Percentiles rank a stretch among this genome's conserved stretches.
Evolutionary conservation across 2,329 filamentous ascomycete genomes (phyloP).

Genomic region (Phaeoacremonium minimum): DNA sequence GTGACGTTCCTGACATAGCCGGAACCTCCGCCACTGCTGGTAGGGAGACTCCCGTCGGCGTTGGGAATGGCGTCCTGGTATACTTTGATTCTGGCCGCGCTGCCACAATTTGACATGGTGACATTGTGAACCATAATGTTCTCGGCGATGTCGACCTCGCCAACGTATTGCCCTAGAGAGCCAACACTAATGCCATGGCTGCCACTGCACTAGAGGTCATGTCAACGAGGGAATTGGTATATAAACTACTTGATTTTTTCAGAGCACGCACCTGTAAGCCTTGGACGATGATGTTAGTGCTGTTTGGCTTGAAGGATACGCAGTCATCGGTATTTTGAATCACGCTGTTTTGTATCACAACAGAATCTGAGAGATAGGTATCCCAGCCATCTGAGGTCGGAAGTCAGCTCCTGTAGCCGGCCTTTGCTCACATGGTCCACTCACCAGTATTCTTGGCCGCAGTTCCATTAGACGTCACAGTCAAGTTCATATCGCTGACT

Average conservation of each 20-base stretch:
- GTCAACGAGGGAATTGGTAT: too few relatives aligned
- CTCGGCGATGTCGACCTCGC: slow-evolving; percentile 28
- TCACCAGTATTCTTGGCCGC: slow-evolving; percentile 32
- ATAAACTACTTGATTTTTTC: too few relatives aligned
- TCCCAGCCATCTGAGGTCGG: slow-evolving; percentile 42
- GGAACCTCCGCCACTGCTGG: slow-evolving; percentile 6
- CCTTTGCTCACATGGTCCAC: too few relatives aligned
- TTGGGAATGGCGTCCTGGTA: slow-evolving; percentile 46
- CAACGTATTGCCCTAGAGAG: slow-evolving; percentile 30
- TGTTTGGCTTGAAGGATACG: slow-evolving; percentile 61
- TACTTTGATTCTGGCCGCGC: slow-evolving; percentile 62
- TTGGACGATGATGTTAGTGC: slow-evolving; percentile 55
- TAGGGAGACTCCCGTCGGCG: slow-evolving; percentile 2
- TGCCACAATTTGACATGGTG: slow-evolving; percentile 19
- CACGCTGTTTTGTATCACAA: slow-evolving; percentile 51
- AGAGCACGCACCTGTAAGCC: too few relatives aligned
- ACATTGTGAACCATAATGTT: slow-evolving; percentile 35
- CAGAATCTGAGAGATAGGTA: slow-evolving; percentile 40
- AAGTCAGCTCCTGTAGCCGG: too few relatives aligned
- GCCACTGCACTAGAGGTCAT: slow-evolving; percentile 36
- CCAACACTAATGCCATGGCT: slow-evolving; percentile 43
- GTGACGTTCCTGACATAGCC: slow-evolving; percentile 26
- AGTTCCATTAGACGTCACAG: too few relatives aligned
- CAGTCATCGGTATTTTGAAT: slow-evolving; percentile 59
- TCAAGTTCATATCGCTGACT: slow-evolving; percentile 47